Percentiles rank a stretch among this genome's conserved stretches.
These are phyloP conservation scores for Coemansia brasiliensis DNA, from an alignment of 192 early-diverging fungal species.

Conservation along the genomic window DNA sequence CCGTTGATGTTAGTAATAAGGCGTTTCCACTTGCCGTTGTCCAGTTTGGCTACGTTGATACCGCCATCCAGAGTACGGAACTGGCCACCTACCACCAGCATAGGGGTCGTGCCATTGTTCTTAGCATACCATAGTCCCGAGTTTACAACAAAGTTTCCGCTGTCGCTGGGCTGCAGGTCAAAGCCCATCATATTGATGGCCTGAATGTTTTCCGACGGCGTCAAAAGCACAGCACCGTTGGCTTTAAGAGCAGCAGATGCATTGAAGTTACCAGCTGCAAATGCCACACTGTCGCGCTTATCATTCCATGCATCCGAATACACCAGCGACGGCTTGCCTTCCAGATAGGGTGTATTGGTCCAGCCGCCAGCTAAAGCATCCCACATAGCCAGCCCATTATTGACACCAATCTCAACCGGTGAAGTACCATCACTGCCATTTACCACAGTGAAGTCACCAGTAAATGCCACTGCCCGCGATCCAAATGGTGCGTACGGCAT, in stretches of 20 bases:
- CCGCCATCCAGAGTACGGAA: conserved; percentile 51
- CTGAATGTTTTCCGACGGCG: conserved; percentile 26
- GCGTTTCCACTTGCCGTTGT: conserved; percentile 46
- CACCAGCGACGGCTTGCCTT: conserved; percentile 29
- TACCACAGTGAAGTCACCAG: conserved; percentile 28
- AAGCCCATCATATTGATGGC: conserved; percentile 31
- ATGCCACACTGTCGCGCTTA: conserved; percentile 26
- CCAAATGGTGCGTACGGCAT: conserved; percentile 50
- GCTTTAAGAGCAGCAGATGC: conserved; percentile 45
- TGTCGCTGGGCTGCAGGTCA: conserved; percentile 24
- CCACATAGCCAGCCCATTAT: conserved; percentile 37
- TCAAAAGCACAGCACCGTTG: conserved; percentile 33
- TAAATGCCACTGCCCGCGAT: conserved; percentile 22
- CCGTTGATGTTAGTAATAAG: conserved; percentile 47
- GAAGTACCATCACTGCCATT: conserved; percentile 1
- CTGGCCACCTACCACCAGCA: conserved; percentile 58
- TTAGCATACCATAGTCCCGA: conserved; percentile 59
- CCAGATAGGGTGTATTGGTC: conserved; percentile 42
- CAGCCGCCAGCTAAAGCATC: conserved; percentile 28
- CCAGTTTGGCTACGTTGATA: conserved; percentile 49
- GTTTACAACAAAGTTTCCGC: conserved; percentile 41
- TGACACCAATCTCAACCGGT: conserved; percentile 2
- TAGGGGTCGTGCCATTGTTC: conserved; percentile 33
- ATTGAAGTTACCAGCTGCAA: conserved; percentile 34
- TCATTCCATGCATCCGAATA: conserved; percentile 21